A percentile compares a stretch with the other conserved stretches of the same genome.
Evolutionary conservation across 441 rosid species (phyloP).

Genomic region (Gossypium davidsonii): DNA sequence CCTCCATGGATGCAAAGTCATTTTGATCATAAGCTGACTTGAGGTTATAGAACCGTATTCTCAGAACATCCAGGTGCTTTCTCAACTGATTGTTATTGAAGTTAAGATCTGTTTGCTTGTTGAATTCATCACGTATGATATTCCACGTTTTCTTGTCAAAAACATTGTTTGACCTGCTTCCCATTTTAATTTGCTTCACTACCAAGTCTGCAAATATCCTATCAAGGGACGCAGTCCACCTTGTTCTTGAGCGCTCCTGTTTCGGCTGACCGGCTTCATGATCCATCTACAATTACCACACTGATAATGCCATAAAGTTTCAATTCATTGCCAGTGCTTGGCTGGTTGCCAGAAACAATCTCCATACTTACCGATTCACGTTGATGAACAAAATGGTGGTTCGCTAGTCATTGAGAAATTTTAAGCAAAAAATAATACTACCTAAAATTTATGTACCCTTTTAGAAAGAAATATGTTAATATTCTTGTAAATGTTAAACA

Average conservation of each 20-base stretch:
- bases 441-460: neutral
- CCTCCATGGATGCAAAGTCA: conserved; percentile 42
- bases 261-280: conserved; percentile 37
- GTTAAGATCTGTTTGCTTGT: conserved; percentile 50
- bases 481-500: neutral
- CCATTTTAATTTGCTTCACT: conserved; percentile 63
- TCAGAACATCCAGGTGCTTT: conserved; percentile 69
- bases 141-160: conserved; percentile 80
- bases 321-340: neutral
- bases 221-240: conserved; percentile 70
- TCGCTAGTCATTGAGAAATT: neutral
- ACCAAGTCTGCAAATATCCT: conserved; percentile 68
- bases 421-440: neutral
- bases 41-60: conserved; percentile 53
- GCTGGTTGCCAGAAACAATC: neutral
- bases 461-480: neutral
- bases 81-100: conserved; percentile 75
- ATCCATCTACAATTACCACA: conserved; percentile 39
- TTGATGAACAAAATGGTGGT: neutral
- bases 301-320: neutral
- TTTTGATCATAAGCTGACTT: conserved; percentile 49
- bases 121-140: conserved; percentile 60
- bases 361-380: neutral
- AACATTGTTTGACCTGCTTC: conserved; percentile 59
- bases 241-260: conserved; percentile 59